Conservation (phyloP, 2,329 filamentous ascomycete species). For the Calonectria hongkongensis region DNA sequence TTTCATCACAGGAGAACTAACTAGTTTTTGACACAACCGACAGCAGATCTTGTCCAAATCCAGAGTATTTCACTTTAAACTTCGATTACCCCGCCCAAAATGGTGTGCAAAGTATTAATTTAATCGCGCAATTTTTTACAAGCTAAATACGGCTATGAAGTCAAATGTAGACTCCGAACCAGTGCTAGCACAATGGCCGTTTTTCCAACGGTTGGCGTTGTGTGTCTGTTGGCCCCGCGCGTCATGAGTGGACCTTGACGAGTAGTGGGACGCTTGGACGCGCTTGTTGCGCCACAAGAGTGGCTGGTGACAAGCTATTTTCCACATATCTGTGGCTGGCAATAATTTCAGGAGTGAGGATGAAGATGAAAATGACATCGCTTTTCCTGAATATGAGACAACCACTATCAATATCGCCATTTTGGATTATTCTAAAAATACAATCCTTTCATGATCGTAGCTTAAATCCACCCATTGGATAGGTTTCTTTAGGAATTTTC, state of each 20-base stretch:
- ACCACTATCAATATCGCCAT: too few relatives aligned
- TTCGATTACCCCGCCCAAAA: conserved; percentile 6
- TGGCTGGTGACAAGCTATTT: not conserved
- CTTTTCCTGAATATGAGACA: too few relatives aligned
- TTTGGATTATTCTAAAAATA: too few relatives aligned
- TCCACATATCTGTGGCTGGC: too few relatives aligned
- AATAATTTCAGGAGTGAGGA: too few relatives aligned
- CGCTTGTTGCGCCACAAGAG: not conserved
- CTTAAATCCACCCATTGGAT: too few relatives aligned
- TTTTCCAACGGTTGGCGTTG: conserved; percentile 4
- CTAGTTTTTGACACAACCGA: not conserved
- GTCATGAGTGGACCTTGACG: not conserved
- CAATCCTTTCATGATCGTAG: too few relatives aligned
- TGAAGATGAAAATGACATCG: too few relatives aligned
- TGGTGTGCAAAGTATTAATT: not conserved
- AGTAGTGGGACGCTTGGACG: not conserved
- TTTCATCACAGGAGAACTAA: not conserved
- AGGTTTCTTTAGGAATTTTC: too few relatives aligned
- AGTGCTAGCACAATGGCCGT: conserved; percentile 5
- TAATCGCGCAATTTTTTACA: conserved; percentile 10
- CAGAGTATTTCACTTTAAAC: not conserved
- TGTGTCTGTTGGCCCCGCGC: not conserved
- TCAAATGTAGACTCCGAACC: not conserved
- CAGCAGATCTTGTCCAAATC: not conserved
- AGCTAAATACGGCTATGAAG: not conserved